These are phyloP conservation scores for Pichia pseudocactophila DNA, from an alignment of 805 yeast species.

Conservation along the genomic window DNA sequence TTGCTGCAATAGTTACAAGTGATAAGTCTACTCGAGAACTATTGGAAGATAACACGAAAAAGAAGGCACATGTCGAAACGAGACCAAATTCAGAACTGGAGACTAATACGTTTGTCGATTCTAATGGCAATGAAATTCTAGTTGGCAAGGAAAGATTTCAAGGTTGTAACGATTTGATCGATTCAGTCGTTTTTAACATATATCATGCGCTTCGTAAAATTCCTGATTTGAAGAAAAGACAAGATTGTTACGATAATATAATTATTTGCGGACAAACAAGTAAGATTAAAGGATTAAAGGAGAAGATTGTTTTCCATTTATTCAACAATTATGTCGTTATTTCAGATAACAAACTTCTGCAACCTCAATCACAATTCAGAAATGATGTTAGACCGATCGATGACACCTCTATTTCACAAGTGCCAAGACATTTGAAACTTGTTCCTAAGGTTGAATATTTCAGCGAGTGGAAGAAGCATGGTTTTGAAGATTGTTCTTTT, in stretches of 20 bases:
- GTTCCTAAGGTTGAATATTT: constrained; percentile 83
- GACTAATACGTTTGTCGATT: constrained; percentile 60
- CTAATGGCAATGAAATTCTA: constrained; percentile 42
- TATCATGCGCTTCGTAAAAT: constrained; percentile 46
- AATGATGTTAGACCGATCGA: constrained; percentile 20
- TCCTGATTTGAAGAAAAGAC: constrained; percentile 57
- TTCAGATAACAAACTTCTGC: constrained; percentile 12
- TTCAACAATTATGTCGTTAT: constrained; percentile 21
- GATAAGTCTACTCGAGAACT: constrained; percentile 52
- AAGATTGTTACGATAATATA: constrained; percentile 78
- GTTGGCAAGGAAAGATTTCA: constrained; percentile 89
- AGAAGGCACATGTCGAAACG: constrained; percentile 7
- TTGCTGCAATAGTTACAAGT: constrained; percentile 80
- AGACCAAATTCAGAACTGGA: constrained; percentile 61
- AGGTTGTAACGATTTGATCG: constrained; percentile 60
- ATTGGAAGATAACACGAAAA: constrained; percentile 19
- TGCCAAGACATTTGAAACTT: constrained; percentile 64
- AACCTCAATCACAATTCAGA: constrained; percentile 22
- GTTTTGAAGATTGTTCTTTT: constrained; percentile 69
- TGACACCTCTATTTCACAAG: constrained; percentile 42
- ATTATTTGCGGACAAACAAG: constrained; percentile 74
- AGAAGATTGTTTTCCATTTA: constrained; percentile 53
- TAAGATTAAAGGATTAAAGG: constrained; percentile 66
- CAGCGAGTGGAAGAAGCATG: constrained; percentile 83
- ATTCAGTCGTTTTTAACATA: constrained; percentile 43